Evolutionary conservation across 2,329 filamentous ascomycete genomes (phyloP).

Genomic region (Tolypocladium amazonense): DNA sequence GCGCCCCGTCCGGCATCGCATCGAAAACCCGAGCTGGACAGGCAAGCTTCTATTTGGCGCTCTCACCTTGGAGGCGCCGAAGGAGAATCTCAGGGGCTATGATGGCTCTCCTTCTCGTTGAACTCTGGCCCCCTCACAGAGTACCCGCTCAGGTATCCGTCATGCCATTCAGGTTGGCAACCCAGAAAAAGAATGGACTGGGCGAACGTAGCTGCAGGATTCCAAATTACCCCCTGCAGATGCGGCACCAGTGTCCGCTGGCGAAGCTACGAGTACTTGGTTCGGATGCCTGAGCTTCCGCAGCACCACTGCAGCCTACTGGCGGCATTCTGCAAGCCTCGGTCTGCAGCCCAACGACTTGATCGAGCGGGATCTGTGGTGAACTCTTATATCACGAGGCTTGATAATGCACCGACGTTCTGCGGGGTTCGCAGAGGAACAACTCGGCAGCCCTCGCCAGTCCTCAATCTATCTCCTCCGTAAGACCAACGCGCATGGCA

Average conservation of each 20-base stretch:
- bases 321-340: background rate
- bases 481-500: background rate
- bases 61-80: background rate
- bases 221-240: background rate
- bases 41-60: background rate
- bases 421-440: background rate
- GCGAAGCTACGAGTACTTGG: background rate
- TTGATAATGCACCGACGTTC: no score
- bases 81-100: background rate
- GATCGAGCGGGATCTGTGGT: background rate
- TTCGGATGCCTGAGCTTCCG: background rate
- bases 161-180: no score
- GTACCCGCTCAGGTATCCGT: no score
- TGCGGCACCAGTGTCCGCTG: background rate
- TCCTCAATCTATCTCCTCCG: background rate
- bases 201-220: background rate
- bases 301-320: background rate
- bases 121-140: no score
- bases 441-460: background rate
- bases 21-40: background rate
- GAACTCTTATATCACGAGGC: background rate
- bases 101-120: background rate
- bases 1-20: background rate
- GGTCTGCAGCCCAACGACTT: no score
- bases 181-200: background rate